phyloP scores from a whole-genome alignment of 2,329 filamentous ascomycete species.

The Alternaria sp. region DNA sequence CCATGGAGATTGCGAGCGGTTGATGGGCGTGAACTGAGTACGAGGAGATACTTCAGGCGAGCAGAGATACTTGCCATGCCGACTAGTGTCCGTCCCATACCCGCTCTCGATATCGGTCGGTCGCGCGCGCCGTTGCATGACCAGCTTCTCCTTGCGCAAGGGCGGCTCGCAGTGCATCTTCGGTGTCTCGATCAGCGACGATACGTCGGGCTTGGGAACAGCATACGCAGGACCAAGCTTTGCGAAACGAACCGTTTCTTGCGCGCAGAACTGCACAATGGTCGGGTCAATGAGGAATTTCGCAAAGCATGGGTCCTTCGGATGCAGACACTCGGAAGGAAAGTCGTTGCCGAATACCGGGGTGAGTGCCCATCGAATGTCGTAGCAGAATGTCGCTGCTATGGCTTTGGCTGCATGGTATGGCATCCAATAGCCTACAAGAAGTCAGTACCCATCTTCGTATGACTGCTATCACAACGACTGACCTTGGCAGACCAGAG shows the following conservation, averaged over 20 bases:
- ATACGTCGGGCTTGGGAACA: neutral
- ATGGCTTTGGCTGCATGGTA: conserved; percentile 84
- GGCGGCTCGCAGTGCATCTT: conserved; percentile 19
- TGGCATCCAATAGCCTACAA: conserved; percentile 92
- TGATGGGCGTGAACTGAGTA: conserved; percentile 52
- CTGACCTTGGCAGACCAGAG: conserved; percentile 78
- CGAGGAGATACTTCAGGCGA: conserved; percentile 51
- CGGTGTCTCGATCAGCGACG: conserved; percentile 13
- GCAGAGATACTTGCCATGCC: conserved; percentile 42
- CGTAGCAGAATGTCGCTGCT: conserved; percentile 86
- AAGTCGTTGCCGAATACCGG: conserved; percentile 90
- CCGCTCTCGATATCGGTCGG: conserved; percentile 47
- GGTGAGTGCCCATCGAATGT: conserved; percentile 83
- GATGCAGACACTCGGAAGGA: conserved; percentile 70
- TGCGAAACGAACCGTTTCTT: conserved; percentile 48
- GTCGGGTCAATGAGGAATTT: conserved; percentile 51
- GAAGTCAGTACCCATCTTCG: conserved; percentile 7
- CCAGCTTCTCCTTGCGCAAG: conserved; percentile 15
- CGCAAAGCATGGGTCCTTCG: conserved; percentile 67
- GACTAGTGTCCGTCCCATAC: conserved; percentile 52
- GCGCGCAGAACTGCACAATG: conserved; percentile 46
- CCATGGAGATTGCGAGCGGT: conserved; percentile 32
- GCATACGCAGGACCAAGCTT: conserved; percentile 28
- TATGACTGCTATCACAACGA: neutral
- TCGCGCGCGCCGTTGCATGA: conserved; percentile 15